Evolutionary conservation across 2,329 filamentous ascomycete genomes (phyloP), one percentile per base, ranked within the genome.

Genomic region (Botryotinia globosa): DNA sequence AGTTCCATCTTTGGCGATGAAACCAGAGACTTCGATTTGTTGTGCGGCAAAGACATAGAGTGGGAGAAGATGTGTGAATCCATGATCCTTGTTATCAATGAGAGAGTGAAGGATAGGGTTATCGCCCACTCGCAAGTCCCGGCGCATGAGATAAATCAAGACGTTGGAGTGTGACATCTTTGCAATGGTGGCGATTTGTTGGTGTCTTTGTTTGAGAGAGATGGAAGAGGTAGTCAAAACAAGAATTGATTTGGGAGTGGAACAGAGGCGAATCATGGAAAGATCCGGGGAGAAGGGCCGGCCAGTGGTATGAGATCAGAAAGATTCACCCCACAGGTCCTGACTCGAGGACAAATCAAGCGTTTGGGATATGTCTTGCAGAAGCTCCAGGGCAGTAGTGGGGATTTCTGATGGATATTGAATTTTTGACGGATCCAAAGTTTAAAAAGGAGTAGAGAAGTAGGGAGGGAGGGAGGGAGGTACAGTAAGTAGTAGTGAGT

Each of bases 11-110:
- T 82, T 77, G 18, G 84, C 82, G n/a, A 94, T 82, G 77, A 95
- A 92, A 2, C 93, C 93, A 0, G 90, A 92, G 0, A 92, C 84
- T 79, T 95, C 92, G 34, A 94, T 83, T 77, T 95, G 92, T 69
- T 92, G 85, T 4, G 91, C 87, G 0, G 89, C 85, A 69, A 94
- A 89, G 32, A 93, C 83, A 78, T 90, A 93, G 58, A 94, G 82
- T 12, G 92, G 92, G 1, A 95, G 83, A 1, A 94, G 80, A 79
- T 94, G 91, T 1, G 90, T 92, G 77, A 86, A 89, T 6, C 83
- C 84, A 79, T 88, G 86, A 34, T 85, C 81, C 78, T 75, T 84
- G 76, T 32, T 81, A 75, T 83, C 88, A 73, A 83, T 83, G 67
- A 87, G 83, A 77, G 82, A 85, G 78, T 93, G 85, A 32, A 95